Conservation (phyloP, 495 filamentous ascomycete genomes). For the Penicillium paradoxum region DNA sequence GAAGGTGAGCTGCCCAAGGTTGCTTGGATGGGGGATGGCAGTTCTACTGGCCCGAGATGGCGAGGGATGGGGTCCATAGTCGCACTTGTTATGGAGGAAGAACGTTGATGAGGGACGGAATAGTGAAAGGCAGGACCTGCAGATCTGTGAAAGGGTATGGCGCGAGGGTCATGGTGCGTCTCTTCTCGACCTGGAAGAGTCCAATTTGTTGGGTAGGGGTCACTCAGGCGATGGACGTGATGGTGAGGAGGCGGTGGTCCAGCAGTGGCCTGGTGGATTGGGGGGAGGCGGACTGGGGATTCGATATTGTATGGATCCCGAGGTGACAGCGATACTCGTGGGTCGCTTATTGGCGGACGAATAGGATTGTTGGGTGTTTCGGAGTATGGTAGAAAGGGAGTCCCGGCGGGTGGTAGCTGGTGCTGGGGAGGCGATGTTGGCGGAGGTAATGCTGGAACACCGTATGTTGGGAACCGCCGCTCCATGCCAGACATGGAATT, state of each 20-base stretch:
- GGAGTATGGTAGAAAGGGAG: constrained; percentile 28
- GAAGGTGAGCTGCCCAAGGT: constrained; percentile 14
- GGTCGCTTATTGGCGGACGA: constrained; percentile 27
- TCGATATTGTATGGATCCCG: constrained; percentile 30
- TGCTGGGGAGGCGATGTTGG: constrained; percentile 38
- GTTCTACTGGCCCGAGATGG: constrained; percentile 19
- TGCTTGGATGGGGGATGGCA: constrained; percentile 17
- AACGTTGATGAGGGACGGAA: constrained; percentile 18
- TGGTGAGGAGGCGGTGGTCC: constrained; percentile 17
- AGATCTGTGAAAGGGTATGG: constrained; percentile 18
- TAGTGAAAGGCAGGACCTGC: constrained; percentile 30
- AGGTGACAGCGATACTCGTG: constrained; percentile 24
- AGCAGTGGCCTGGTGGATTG: constrained; percentile 35
- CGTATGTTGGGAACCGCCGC: constrained; percentile 28
- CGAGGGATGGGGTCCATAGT: constrained; percentile 23
- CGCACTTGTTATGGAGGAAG: constrained; percentile 20
- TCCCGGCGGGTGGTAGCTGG: constrained; percentile 20
- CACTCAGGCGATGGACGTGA: constrained; percentile 36
- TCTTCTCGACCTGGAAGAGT: constrained; percentile 24
- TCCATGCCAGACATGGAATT: constrained; percentile 25
- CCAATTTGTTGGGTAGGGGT: constrained; percentile 35
- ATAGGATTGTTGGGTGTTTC: constrained; percentile 22
- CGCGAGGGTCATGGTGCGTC: constrained; percentile 18
- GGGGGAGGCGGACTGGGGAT: constrained; percentile 40
- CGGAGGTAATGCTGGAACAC: constrained; percentile 25